Conservation (phyloP, 2,329 filamentous ascomycete genomes). For the Onygenales sp. region DNA sequence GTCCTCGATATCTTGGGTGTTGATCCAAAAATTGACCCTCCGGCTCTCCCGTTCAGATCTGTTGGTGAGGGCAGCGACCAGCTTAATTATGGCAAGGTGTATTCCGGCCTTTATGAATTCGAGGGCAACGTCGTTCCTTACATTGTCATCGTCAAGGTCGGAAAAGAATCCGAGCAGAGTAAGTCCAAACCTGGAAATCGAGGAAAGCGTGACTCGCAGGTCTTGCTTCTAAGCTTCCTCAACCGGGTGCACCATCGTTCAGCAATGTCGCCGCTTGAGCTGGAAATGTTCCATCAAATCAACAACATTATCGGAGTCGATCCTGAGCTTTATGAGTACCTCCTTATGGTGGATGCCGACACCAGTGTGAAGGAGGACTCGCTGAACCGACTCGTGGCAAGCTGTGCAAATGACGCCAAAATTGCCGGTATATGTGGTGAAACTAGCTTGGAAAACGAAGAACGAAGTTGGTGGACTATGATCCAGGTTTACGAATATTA, state of each 20-base stretch:
- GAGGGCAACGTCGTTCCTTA: conserved; percentile 98
- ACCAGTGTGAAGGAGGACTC: conserved; percentile 89
- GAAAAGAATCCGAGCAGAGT: conserved; percentile 86
- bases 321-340: conserved; percentile 91
- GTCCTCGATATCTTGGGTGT: conserved; percentile 95
- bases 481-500: conserved; percentile 99
- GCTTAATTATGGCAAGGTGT: conserved; percentile 97
- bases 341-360: conserved; percentile 96
- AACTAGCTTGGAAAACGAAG: conserved; percentile 91
- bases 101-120: conserved; percentile 93
- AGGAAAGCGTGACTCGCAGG: conserved; percentile 96
- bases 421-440: conserved; percentile 97
- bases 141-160: conserved; percentile 90
- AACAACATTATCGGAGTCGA: conserved; percentile 99
- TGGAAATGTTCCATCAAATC: conserved; percentile 98
- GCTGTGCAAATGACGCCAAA: conserved; percentile 86
- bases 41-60: conserved; percentile 87
- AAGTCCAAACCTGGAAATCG: conserved; percentile 94
- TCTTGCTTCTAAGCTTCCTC: conserved; percentile 91
- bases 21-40: conserved; percentile 91
- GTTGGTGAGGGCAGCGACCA: conserved; percentile 82
- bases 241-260: conserved; percentile 93
- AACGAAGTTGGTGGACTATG: conserved; percentile 97
- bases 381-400: conserved; percentile 82
- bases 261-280: conserved; percentile 89